A percentile compares a stretch with the other conserved stretches of the same genome.
Evolutionary conservation across 768 basidiomycete species (phyloP).

Genomic region (Suillus sp.): DNA sequence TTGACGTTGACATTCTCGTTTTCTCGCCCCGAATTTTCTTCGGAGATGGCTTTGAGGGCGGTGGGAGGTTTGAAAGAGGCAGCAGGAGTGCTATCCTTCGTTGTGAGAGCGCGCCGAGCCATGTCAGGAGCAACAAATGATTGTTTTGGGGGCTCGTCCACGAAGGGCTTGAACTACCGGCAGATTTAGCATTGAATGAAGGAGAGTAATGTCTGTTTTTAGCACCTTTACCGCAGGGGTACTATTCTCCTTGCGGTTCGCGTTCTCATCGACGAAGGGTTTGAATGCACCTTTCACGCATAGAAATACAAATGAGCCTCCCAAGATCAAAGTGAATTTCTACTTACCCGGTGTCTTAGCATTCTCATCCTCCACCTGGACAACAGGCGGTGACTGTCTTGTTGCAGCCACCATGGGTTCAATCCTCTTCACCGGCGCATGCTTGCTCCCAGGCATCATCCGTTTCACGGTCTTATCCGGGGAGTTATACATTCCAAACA

Average conservation of each 20-base stretch:
- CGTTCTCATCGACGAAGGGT: constrained; percentile 70
- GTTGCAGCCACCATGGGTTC: constrained; percentile 50
- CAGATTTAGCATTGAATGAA: constrained; percentile 14
- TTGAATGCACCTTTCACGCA: constrained; percentile 43
- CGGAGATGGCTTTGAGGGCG: constrained; percentile 38
- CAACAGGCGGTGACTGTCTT: constrained; percentile 37
- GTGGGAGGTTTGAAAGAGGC: constrained; percentile 21
- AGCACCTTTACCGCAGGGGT: constrained; percentile 26
- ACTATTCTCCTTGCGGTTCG: constrained; percentile 46
- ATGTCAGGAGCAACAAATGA: constrained; percentile 36
- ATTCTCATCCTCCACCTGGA: constrained; percentile 33
- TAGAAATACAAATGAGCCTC: constrained; percentile 13
- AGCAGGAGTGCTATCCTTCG: constrained; percentile 32
- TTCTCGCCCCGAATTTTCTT: constrained; percentile 32
- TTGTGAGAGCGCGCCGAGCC: constrained; percentile 43
- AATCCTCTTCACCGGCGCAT: constrained; percentile 69
- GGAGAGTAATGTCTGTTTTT: constrained; percentile 3
- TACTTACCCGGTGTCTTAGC: constrained; percentile 42
- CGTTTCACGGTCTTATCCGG: constrained; percentile 72
- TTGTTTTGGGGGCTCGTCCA: constrained; percentile 54
- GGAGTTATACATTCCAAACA: constrained; percentile 95
- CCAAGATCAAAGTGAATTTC: constrained; percentile 19
- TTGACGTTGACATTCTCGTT: constrained; percentile 4
- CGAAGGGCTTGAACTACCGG: constrained; percentile 65
- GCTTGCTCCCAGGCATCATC: constrained; percentile 63